These are phyloP conservation scores for Barnettozyma sp. DNA, from an alignment of 805 yeast genomes.

Conservation along the genomic window DNA sequence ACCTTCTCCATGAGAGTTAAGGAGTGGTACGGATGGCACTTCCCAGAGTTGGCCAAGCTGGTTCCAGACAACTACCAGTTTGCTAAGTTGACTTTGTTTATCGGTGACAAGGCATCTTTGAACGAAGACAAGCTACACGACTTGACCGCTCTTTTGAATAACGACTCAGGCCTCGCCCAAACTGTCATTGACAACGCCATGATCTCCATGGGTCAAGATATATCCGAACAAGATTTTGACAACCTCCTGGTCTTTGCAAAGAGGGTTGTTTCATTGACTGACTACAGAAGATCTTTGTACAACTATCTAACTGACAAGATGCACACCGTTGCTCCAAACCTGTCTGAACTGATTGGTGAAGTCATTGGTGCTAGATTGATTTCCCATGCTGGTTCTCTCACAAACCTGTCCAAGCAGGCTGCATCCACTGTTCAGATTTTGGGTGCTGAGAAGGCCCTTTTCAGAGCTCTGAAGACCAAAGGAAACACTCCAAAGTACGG, in stretches of 20 bases:
- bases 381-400: constrained; percentile 97
- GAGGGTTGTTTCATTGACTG: constrained; percentile 86
- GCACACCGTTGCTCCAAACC: constrained; percentile 97
- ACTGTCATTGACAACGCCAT: constrained; percentile 89
- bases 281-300: constrained; percentile 79
- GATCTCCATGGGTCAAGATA: constrained; percentile 98
- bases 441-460: constrained; percentile 98
- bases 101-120: constrained; percentile 81
- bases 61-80: constrained; percentile 98
- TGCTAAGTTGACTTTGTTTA: constrained; percentile 77
- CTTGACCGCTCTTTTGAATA: constrained; percentile 72
- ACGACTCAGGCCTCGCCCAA: constrained; percentile 88
- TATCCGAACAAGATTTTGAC: constrained; percentile 89
- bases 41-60: constrained; percentile 92
- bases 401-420: constrained; percentile 94
- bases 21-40: constrained; percentile 99
- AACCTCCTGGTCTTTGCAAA: constrained; percentile 88
- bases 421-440: constrained; percentile 98
- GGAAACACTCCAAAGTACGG: constrained; percentile 99
- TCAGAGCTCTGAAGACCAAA: constrained; percentile 97
- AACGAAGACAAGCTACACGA: constrained; percentile 81
- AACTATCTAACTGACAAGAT: constrained; percentile 89
- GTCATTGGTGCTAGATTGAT: constrained; percentile 98
- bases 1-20: constrained; percentile 98
- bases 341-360: constrained; percentile 95